Conservation (phyloP, 1,139 yeast genomes). For the Hansenula anomala region DNA sequence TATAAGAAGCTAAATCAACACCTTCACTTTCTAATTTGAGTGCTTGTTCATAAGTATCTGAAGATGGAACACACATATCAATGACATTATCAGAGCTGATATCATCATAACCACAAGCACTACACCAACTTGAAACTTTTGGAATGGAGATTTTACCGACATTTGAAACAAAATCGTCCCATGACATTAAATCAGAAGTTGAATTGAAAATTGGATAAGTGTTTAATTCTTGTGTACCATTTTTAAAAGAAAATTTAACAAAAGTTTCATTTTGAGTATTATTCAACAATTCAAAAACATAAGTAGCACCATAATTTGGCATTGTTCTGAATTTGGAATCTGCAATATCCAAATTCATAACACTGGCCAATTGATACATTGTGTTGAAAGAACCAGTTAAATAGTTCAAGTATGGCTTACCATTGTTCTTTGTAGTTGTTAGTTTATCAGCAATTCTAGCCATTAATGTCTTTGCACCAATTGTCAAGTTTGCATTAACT, state of each 20-base stretch:
- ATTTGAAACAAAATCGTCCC: conserved; percentile 28
- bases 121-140: conserved; percentile 33
- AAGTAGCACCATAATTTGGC: conserved; percentile 38
- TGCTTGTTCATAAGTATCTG: conserved; percentile 25
- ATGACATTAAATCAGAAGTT: conserved; percentile 25
- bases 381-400: conserved; percentile 38
- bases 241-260: conserved; percentile 38
- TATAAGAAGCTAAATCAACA: conserved; percentile 18
- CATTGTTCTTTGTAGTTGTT: conserved; percentile 28
- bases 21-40: conserved; percentile 24
- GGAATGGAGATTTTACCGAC: conserved; percentile 25
- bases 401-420: conserved; percentile 32
- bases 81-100: conserved; percentile 15
- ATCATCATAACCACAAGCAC: conserved; percentile 25
- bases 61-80: conserved; percentile 30
- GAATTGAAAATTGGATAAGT: conserved; percentile 33
- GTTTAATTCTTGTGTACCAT: conserved; percentile 32
- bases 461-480: conserved; percentile 35
- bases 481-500: conserved; percentile 24
- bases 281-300: conserved; percentile 35
- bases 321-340: conserved; percentile 35
- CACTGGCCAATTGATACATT: conserved; percentile 34
- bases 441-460: conserved; percentile 29
- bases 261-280: conserved; percentile 22
- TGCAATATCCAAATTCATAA: conserved; percentile 27